Evolutionary conservation across 257 asterid genomes (phyloP), one percentile per base, ranked within the genome.

Genomic region (Ligustrum vulgare): DNA sequence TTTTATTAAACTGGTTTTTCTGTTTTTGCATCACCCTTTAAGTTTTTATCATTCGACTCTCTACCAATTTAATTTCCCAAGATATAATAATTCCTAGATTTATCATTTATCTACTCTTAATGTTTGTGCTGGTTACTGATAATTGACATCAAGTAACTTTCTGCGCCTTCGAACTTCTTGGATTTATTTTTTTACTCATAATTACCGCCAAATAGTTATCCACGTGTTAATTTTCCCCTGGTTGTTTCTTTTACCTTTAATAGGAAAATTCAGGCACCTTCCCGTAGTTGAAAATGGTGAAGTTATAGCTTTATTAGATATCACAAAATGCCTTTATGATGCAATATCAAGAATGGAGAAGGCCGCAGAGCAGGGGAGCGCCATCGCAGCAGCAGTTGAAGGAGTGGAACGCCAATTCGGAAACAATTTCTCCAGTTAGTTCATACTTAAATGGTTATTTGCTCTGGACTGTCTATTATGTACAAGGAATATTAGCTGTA

Each of bases 201-300:
- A 51, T 51, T 51, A 2, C 8, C 23, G 20, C 62, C 62, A 18
- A 51, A 49, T 1, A 49, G 60, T 49, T 51, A 20, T n/a, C 28
- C 25, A 0, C 8, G 2, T 16, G 5, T 51, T 65, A 15, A 31
- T 33, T 23, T 67, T 68, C 72, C 49, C 8, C 51, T 62, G 34
- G 65, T 63, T 82, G 54, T 62, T 77, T 25, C 15, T 76, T 75
- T 23, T 76, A 23, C 37, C 25, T 71, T 60, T 79, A 37, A 72
- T 81, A 94, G 98, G 97, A 71, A 94, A 94, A 86, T 94, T 94
- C 66, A 87, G 99, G 31, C 98, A 94, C 84, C 97, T 92, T 78
- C 97, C 97, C 77, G 98, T 94, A 83, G 99, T 94, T 82, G 99
- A 94, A 89, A 91, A 92, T 84, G 95, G 98, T 77, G 98, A 94